phyloP scores from a whole-genome alignment of 805 yeast genomes.

The Metschnikowia proteae region DNA sequence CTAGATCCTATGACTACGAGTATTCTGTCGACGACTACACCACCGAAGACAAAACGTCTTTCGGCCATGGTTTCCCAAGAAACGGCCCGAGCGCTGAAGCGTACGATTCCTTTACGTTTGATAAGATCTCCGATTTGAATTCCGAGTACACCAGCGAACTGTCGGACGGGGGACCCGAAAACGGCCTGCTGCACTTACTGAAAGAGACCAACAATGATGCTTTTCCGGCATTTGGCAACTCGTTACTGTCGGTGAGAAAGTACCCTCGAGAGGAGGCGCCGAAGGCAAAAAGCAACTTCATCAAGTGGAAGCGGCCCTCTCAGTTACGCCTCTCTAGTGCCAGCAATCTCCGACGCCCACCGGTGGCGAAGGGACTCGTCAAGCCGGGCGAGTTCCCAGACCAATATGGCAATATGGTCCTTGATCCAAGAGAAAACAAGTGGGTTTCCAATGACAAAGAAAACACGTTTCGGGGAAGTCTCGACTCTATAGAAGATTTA shows the following conservation, averaged over 20 bases:
- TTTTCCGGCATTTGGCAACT: slow-evolving; percentile 9
- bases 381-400: slow-evolving; percentile 35
- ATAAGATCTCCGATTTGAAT: slow-evolving; percentile 21
- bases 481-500: slow-evolving; percentile 40
- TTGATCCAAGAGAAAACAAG: slow-evolving; percentile 27
- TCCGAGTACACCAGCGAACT: slow-evolving; percentile 3
- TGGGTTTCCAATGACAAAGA: slow-evolving; percentile 30
- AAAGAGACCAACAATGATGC: background rate
- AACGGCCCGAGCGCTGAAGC: background rate
- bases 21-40: slow-evolving; percentile 26
- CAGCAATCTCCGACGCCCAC: slow-evolving; percentile 1
- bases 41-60: slow-evolving; percentile 1
- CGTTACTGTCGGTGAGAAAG: slow-evolving; percentile 15
- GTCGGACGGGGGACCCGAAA: background rate
- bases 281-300: slow-evolving; percentile 11
- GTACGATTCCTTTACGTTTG: slow-evolving; percentile 29
- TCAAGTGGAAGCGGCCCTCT: slow-evolving; percentile 38
- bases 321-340: slow-evolving; percentile 26
- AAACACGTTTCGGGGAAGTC: slow-evolving; percentile 23
- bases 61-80: background rate
- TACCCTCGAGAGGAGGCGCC: background rate
- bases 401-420: slow-evolving; percentile 33
- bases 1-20: slow-evolving; percentile 30
- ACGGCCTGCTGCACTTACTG: background rate
- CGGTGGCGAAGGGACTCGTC: slow-evolving; percentile 28